These are phyloP conservation scores for Pseudopyricularia javanii DNA, from an alignment of 2,329 filamentous ascomycete species.

Conservation along the genomic window DNA sequence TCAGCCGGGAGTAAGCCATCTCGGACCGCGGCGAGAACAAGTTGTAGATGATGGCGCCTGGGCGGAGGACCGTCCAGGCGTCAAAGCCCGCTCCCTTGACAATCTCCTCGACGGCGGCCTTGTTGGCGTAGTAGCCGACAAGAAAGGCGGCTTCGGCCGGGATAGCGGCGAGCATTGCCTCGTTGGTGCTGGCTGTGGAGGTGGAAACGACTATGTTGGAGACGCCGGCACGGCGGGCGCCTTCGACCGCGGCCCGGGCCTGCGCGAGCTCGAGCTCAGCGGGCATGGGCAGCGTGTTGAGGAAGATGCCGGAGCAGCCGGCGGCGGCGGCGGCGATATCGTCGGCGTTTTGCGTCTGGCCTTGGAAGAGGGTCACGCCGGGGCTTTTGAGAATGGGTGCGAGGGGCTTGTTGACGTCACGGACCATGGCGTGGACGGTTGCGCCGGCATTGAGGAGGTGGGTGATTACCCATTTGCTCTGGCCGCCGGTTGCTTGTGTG, in stretches of 20 bases:
- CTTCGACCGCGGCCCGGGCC: constrained; percentile 17
- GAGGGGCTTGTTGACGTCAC: constrained; percentile 18
- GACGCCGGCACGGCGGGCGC: constrained; percentile 18
- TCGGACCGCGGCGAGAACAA: constrained; percentile 11
- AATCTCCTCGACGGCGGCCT: constrained; percentile 20
- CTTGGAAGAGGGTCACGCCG: constrained; percentile 20
- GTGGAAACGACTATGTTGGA: constrained; percentile 15
- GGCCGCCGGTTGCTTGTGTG: constrained; percentile 21
- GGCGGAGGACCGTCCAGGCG: constrained; percentile 20
- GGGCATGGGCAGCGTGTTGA: constrained; percentile 13
- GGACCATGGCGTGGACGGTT: constrained; percentile 22
- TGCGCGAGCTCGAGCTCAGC: constrained; percentile 15
- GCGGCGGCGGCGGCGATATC: constrained; percentile 17
- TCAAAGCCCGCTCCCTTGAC: constrained; percentile 15
- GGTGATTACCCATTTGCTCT: constrained; percentile 16
- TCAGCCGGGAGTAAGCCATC: constrained; percentile 16
- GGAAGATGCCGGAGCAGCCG: constrained; percentile 19
- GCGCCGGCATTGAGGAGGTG: constrained; percentile 19
- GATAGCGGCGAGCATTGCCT: constrained; percentile 12
- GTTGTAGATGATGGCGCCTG: constrained; percentile 16
- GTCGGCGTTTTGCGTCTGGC: constrained; percentile 19
- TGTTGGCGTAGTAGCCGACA: constrained; percentile 22
- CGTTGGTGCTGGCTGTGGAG: constrained; percentile 9
- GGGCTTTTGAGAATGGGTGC: constrained; percentile 10
- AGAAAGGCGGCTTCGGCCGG: constrained; percentile 6